Evolutionary conservation across 805 yeast genomes (phyloP).

Genomic region (Wickerhamomyces silvicola): DNA sequence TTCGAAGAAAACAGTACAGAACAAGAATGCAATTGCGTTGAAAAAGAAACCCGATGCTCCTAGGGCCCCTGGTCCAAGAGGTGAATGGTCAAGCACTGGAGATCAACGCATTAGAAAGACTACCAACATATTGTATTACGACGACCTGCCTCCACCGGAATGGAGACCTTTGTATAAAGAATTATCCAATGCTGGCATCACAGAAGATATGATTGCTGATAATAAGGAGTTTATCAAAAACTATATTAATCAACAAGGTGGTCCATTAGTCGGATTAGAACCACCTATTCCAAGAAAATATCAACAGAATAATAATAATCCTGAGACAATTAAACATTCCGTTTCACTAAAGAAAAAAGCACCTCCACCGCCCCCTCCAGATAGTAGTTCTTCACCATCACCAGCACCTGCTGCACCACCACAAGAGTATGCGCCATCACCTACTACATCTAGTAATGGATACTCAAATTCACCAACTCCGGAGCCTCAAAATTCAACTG

Average conservation of each 20-base stretch:
- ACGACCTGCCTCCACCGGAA: constrained; percentile 75
- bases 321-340: constrained; percentile 20
- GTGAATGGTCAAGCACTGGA: constrained; percentile 29
- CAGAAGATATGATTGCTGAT: constrained; percentile 86
- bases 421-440: constrained; percentile 13
- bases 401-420: constrained; percentile 6
- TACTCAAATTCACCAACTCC: constrained; percentile 17
- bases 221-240: constrained; percentile 77
- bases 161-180: constrained; percentile 74
- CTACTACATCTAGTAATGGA: constrained; percentile 17
- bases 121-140: constrained; percentile 62
- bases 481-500: constrained; percentile 5
- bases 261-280: constrained; percentile 75
- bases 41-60: constrained; percentile 39
- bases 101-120: constrained; percentile 49
- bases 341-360: constrained; percentile 30
- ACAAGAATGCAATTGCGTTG: constrained; percentile 82
- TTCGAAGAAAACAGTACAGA: constrained; percentile 76
- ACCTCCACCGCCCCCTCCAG: constrained; percentile 39
- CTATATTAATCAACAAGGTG: constrained; percentile 67
- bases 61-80: constrained; percentile 25
- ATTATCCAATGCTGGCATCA: constrained; percentile 69
- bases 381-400: constrained; percentile 16
- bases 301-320: constrained; percentile 29
- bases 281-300: constrained; percentile 73